Conservation (phyloP, 768 basidiomycete genomes). For the Tylopilus balloui region DNA sequence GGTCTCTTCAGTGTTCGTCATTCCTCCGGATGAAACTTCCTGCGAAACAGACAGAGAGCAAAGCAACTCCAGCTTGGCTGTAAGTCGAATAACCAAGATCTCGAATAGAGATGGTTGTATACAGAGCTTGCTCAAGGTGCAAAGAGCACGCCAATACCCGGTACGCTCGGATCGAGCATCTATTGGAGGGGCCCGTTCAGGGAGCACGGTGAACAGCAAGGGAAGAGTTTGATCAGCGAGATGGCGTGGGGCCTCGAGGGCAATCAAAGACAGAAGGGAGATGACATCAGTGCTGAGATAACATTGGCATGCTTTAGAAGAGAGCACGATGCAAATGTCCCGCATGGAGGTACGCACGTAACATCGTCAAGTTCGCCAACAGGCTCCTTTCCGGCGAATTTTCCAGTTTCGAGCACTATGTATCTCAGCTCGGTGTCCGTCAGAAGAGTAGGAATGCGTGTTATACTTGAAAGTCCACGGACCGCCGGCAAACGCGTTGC, state of each 20-base stretch:
- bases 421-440: conserved; percentile 72
- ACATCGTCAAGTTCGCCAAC: conserved; percentile 54
- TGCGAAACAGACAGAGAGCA: conserved; percentile 35
- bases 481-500: conserved; percentile 57
- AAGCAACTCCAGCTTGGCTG: conserved; percentile 71
- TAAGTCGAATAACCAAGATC: conserved; percentile 70
- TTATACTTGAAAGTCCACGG: conserved; percentile 58
- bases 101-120: conserved; percentile 77
- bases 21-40: not conserved
- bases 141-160: conserved; percentile 63
- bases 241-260: conserved; percentile 54
- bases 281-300: conserved; percentile 51
- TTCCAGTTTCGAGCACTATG: conserved; percentile 71
- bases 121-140: conserved; percentile 69
- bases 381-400: conserved; percentile 48
- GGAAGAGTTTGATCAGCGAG: conserved; percentile 77
- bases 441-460: conserved; percentile 60
- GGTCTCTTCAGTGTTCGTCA: conserved; percentile 29
- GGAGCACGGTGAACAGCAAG: conserved; percentile 69
- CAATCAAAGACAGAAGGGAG: conserved; percentile 58
- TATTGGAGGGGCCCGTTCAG: conserved; percentile 56
- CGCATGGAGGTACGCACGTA: conserved; percentile 33
- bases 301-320: not conserved
- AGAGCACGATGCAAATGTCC: not conserved
- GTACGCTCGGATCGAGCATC: conserved; percentile 53